Conservation (phyloP, 2,329 filamentous ascomycete genomes). For the Rugonectria rugulosa region DNA sequence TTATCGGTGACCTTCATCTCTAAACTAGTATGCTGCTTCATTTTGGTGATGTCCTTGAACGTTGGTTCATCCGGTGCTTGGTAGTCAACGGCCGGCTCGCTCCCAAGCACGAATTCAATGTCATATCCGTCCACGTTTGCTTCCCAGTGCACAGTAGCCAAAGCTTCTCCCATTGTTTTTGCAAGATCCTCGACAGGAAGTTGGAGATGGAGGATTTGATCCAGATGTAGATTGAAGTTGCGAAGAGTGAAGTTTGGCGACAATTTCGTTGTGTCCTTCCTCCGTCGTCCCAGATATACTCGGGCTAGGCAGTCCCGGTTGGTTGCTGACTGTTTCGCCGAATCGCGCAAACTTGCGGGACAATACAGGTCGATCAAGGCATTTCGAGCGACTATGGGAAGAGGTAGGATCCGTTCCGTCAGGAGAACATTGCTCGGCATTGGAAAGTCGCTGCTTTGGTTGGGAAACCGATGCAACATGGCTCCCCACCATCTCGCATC, state of each 20-base stretch:
- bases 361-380: slow-evolving; percentile 32
- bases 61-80: background rate
- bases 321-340: background rate
- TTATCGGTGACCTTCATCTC: background rate
- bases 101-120: slow-evolving; percentile 33
- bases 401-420: slow-evolving; percentile 35
- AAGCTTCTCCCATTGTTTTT: slow-evolving; percentile 27
- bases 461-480: background rate
- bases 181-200: slow-evolving; percentile 22
- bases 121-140: slow-evolving; percentile 31
- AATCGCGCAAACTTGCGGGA: slow-evolving; percentile 2
- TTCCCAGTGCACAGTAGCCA: slow-evolving; percentile 36
- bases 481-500: slow-evolving; percentile 3
- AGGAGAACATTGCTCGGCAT: slow-evolving; percentile 31
- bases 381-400: slow-evolving; percentile 30
- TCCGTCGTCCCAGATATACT: slow-evolving; percentile 26
- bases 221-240: slow-evolving; percentile 33
- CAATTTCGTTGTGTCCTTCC: background rate
- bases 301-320: slow-evolving; percentile 33
- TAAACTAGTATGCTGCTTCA: background rate
- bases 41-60: background rate
- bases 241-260: slow-evolving; percentile 29
- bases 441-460: slow-evolving; percentile 13
- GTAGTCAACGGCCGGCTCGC: slow-evolving; percentile 1
- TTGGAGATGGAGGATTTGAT: slow-evolving; percentile 28